A percentile compares a stretch with the other conserved stretches of the same genome.
phyloP scores from a whole-genome alignment of 2,329 filamentous ascomycete species.

The Neofusicoccum cordaticola region DNA sequence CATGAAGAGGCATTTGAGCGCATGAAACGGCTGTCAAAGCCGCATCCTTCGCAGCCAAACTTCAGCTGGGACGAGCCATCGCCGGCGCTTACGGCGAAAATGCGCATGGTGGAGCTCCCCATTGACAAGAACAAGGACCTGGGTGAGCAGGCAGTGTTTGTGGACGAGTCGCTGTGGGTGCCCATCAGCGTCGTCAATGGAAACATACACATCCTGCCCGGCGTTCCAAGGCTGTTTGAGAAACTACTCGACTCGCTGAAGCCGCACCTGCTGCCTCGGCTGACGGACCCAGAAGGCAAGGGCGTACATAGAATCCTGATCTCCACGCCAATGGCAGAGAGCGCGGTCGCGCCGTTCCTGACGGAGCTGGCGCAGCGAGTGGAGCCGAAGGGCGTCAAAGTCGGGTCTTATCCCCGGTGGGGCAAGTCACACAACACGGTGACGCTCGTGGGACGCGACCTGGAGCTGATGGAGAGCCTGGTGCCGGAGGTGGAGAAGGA shows the following conservation, averaged over 20 bases:
- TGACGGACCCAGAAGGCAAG: conserved; percentile 77
- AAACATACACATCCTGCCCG: conserved; percentile 90
- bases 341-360: conserved; percentile 76
- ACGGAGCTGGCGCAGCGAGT: conserved; percentile 74
- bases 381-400: conserved; percentile 76
- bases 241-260: conserved; percentile 74
- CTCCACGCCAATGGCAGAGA: conserved; percentile 85
- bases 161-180: conserved; percentile 82
- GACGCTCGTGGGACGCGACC: conserved; percentile 76
- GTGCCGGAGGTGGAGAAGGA: conserved; percentile 74
- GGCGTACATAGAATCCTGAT: conserved; percentile 76
- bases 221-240: conserved; percentile 82
- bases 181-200: conserved; percentile 85
- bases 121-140: conserved; percentile 65
- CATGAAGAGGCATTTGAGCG: conserved; percentile 73
- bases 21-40: conserved; percentile 79
- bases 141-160: conserved; percentile 74
- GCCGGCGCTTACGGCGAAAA: conserved; percentile 72
- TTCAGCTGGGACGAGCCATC: conserved; percentile 86
- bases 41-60: conserved; percentile 67
- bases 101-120: conserved; percentile 88
- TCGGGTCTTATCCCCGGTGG: conserved; percentile 94
- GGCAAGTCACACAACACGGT: conserved; percentile 85
- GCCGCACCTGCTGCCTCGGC: conserved; percentile 64
- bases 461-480: conserved; percentile 73